These are phyloP conservation scores for Pseudodiploospora longispora DNA, from an alignment of 2,329 filamentous ascomycete species.

Conservation along the genomic window DNA sequence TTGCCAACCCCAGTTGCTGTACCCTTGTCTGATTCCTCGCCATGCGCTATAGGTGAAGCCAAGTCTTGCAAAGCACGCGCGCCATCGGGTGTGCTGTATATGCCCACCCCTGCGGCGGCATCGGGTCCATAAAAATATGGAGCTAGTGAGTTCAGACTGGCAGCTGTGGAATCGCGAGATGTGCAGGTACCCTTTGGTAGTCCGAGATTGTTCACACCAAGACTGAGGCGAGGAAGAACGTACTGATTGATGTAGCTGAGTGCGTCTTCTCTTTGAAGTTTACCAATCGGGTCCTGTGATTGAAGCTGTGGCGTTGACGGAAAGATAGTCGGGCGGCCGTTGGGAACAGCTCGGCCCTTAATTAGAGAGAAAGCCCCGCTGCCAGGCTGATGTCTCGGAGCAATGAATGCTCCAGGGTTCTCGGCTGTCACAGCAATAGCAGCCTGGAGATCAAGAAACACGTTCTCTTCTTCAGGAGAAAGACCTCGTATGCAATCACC, in stretches of 20 bases:
- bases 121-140: constrained; percentile 48
- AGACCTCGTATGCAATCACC: constrained; percentile 71
- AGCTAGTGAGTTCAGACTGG: constrained; percentile 45
- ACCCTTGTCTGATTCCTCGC: constrained; percentile 23
- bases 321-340: constrained; percentile 55
- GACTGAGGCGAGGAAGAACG: constrained; percentile 51
- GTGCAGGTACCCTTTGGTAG: constrained; percentile 29
- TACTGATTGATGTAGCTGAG: constrained; percentile 64
- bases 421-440: constrained; percentile 41
- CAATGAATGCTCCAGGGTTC: constrained; percentile 48
- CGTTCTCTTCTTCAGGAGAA: constrained; percentile 58
- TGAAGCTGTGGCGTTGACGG: constrained; percentile 39
- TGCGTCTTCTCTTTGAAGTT: constrained; percentile 59
- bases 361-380: constrained; percentile 53
- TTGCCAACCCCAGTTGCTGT: constrained; percentile 25
- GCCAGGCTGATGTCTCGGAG: constrained; percentile 44
- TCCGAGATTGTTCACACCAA: constrained; percentile 40
- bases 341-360: constrained; percentile 56
- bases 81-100: constrained; percentile 31
- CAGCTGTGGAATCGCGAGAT: constrained; percentile 37
- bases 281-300: constrained; percentile 50
- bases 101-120: constrained; percentile 35
- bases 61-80: constrained; percentile 27
- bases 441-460: constrained; percentile 61
- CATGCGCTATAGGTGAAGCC: constrained; percentile 18